Evolutionary conservation across 2,329 filamentous ascomycete genomes (phyloP).

Genomic region (Epichloe gansuensis): DNA sequence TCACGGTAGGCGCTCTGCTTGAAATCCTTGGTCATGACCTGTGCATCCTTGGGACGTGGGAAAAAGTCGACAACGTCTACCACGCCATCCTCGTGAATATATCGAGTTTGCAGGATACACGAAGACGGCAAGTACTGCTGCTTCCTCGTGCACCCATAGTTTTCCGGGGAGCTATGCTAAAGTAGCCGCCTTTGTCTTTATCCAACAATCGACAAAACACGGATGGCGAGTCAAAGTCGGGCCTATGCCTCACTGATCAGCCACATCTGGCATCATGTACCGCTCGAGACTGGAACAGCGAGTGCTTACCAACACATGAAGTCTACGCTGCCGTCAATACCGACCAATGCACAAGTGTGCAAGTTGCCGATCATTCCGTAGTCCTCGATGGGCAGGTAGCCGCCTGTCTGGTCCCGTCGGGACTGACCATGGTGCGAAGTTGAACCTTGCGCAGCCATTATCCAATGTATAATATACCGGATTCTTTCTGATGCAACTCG

Average conservation of each 20-base stretch:
- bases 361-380: constrained; percentile 75
- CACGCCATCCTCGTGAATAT: constrained; percentile 63
- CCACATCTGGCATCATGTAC: neutral
- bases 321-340: constrained; percentile 61
- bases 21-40: constrained; percentile 34
- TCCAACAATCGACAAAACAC: constrained; percentile 65
- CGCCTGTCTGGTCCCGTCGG: constrained; percentile 25
- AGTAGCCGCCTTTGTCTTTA: constrained; percentile 62
- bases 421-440: constrained; percentile 20
- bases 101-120: constrained; percentile 67
- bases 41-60: constrained; percentile 51
- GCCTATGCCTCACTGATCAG: constrained; percentile 32
- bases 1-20: constrained; percentile 43
- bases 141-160: constrained; percentile 52
- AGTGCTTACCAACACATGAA: constrained; percentile 60
- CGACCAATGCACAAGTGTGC: constrained; percentile 64
- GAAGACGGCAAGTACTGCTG: constrained; percentile 67
- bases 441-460: constrained; percentile 23
- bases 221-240: constrained; percentile 66
- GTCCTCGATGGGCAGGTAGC: constrained; percentile 56
- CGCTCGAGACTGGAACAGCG: neutral
- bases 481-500: no score
- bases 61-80: constrained; percentile 67
- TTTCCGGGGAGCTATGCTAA: constrained; percentile 49
- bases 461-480: neutral